phyloP scores from a whole-genome alignment of 169 alveolate species.

The Amoebophrya sp. region DNA sequence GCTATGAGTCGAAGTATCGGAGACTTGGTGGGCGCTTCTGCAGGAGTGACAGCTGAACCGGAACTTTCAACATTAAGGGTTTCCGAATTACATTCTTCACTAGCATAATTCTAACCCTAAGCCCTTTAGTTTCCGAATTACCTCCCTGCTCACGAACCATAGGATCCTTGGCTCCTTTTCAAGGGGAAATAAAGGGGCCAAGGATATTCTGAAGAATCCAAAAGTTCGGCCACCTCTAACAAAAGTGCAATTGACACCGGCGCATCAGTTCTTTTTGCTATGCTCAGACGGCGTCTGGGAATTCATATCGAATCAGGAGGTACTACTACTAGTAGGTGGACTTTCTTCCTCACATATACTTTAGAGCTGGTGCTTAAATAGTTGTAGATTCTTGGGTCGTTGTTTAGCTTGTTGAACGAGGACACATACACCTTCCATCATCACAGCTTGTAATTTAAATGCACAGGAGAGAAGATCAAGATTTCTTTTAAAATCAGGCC shows the following conservation, averaged over 20 bases:
- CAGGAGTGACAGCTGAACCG: conserved; percentile 79
- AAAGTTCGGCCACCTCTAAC: conserved; percentile 39
- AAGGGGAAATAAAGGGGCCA: no score
- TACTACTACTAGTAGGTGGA: conserved; percentile 43
- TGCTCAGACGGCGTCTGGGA: conserved; percentile 71
- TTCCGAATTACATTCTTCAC: conserved; percentile 51
- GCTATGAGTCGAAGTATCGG: conserved; percentile 86
- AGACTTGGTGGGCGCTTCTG: conserved; percentile 69
- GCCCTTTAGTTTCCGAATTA: conserved; percentile 73
- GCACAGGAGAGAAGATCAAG: no score
- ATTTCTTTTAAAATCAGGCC: no score
- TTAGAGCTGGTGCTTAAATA: no score
- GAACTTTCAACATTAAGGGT: no score
- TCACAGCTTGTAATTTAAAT: no score
- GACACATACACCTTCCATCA: no score
- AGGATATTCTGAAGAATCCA: no score
- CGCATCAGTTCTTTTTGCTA: conserved; percentile 41
- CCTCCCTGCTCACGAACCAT: conserved; percentile 61
- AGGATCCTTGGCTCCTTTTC: conserved; percentile 52
- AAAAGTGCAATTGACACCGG: no score
- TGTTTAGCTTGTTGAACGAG: no score
- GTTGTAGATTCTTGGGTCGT: no score
- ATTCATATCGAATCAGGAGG: conserved; percentile 61
- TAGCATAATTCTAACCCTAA: conserved; percentile 55
- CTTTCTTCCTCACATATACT: neutral